These are phyloP conservation scores for Geotrichum cucujoidarum DNA, from an alignment of 1,139 yeast species.

Conservation along the genomic window DNA sequence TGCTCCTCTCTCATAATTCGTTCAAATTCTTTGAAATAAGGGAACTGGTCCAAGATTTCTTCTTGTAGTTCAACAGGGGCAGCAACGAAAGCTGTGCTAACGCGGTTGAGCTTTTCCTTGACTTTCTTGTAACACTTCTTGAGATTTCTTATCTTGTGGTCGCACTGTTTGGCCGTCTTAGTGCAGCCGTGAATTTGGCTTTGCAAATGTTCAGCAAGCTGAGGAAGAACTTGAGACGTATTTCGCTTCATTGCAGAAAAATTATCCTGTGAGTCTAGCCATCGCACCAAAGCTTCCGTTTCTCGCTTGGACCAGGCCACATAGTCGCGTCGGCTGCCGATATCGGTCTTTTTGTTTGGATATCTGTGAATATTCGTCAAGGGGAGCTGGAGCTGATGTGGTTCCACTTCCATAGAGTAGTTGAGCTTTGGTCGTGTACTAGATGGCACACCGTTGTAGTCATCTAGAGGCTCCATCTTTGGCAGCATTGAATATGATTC, in stretches of 20 bases:
- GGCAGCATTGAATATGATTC: too few species aligned
- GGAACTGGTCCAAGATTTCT: conserved; percentile 14
- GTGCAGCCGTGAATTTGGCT: conserved; percentile 12
- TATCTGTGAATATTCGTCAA: background rate
- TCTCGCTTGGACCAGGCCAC: conserved; percentile 18
- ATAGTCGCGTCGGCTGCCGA: conserved; percentile 12
- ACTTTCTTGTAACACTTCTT: conserved; percentile 16
- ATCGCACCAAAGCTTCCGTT: conserved; percentile 16
- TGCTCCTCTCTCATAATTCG: conserved; percentile 12
- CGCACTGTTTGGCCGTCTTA: conserved; percentile 18
- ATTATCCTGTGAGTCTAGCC: conserved; percentile 14
- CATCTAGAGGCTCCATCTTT: background rate
- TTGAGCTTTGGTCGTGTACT: too few species aligned
- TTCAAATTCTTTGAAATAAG: conserved; percentile 16
- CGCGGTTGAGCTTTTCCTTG: conserved; percentile 9
- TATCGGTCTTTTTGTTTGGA: background rate
- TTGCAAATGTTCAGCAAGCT: conserved; percentile 10
- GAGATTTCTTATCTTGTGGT: conserved; percentile 17
- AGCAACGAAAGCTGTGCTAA: background rate
- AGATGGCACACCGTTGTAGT: too few species aligned
- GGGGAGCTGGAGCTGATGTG: background rate
- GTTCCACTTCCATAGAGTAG: too few species aligned
- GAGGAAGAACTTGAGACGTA: conserved; percentile 16
- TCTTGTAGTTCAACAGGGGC: conserved; percentile 5
- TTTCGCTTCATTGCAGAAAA: conserved; percentile 11